These are phyloP conservation scores for Lathyrus tuberosus DNA, from an alignment of 306 rosid genomes.

Conservation along the genomic window DNA sequence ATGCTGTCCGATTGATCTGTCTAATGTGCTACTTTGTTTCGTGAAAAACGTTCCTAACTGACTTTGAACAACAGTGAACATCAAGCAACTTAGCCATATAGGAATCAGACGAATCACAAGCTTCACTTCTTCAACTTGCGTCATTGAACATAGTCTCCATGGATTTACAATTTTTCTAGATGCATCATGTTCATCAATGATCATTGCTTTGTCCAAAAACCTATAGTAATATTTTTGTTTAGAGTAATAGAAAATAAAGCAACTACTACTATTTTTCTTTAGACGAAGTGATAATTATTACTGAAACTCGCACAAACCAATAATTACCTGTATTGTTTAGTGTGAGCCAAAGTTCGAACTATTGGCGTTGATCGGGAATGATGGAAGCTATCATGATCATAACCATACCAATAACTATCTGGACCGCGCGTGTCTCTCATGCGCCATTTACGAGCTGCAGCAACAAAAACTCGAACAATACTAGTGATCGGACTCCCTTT, in stretches of 20 bases:
- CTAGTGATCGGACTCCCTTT: conserved; percentile 63
- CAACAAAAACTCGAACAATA: conserved; percentile 64
- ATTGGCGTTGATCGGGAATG: conserved; percentile 22
- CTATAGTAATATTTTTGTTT: conserved; percentile 28
- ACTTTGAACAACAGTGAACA: conserved; percentile 60
- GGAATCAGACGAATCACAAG: conserved; percentile 66
- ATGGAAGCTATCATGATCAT: conserved; percentile 2
- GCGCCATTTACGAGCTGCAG: conserved; percentile 58
- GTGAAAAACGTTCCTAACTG: conserved; percentile 63
- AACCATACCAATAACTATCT: conserved; percentile 33
- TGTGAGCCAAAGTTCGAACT: conserved; percentile 31
- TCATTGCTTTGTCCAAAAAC: conserved; percentile 68
- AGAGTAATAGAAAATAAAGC: too few relatives aligned
- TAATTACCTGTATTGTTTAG: conserved; percentile 53
- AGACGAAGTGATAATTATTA: too few relatives aligned
- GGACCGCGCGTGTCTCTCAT: conserved; percentile 22
- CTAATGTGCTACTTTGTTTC: conserved; percentile 66
- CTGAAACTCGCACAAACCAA: too few relatives aligned
- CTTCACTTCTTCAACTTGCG: conserved; percentile 81
- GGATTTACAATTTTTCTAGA: conserved; percentile 54
- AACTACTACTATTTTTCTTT: too few relatives aligned
- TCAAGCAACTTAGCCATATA: conserved; percentile 71
- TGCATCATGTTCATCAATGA: conserved; percentile 55
- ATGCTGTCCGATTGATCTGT: conserved; percentile 57
- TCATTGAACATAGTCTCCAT: conserved; percentile 73